Conservation (phyloP, 1,284 basidiomycete species). For the Mycosarcoma mackinlayi region DNA sequence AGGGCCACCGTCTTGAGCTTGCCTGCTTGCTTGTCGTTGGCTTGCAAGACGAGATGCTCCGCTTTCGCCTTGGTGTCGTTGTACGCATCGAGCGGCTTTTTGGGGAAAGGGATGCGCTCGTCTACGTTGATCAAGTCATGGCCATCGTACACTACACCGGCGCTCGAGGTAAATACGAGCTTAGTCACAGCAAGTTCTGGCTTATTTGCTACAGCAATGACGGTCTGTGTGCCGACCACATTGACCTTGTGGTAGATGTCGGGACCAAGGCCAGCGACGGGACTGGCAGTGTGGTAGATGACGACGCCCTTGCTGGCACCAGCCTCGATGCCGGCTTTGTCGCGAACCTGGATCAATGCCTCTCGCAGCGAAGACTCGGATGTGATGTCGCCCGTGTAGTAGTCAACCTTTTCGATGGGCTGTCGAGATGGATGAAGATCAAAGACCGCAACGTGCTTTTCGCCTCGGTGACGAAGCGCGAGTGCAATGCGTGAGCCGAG, state of each 20-base stretch:
- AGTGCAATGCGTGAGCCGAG: slow-evolving; percentile 64
- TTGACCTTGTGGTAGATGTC: slow-evolving; percentile 92
- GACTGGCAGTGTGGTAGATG: slow-evolving; percentile 94
- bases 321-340: slow-evolving; percentile 44
- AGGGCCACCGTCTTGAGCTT: slow-evolving; percentile 85
- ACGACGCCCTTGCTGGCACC: slow-evolving; percentile 44
- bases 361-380: slow-evolving; percentile 40
- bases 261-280: slow-evolving; percentile 75
- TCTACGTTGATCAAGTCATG: slow-evolving; percentile 84
- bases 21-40: slow-evolving; percentile 81
- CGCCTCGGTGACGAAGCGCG: slow-evolving; percentile 62
- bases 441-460: slow-evolving; percentile 61
- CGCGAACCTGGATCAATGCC: slow-evolving; percentile 44
- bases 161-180: slow-evolving; percentile 94
- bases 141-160: slow-evolving; percentile 91
- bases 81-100: slow-evolving; percentile 86
- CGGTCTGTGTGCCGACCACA: slow-evolving; percentile 86
- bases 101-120: slow-evolving; percentile 84
- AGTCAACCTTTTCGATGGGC: slow-evolving; percentile 56
- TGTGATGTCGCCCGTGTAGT: slow-evolving; percentile 65
- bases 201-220: slow-evolving; percentile 81
- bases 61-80: slow-evolving; percentile 96
- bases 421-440: slow-evolving; percentile 54
- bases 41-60: slow-evolving; percentile 83
- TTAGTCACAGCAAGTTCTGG: slow-evolving; percentile 75